Percentiles rank a stretch among this genome's conserved stretches.
phyloP scores from a whole-genome alignment of 1,284 basidiomycete species.

The Marasmius oreades region DNA sequence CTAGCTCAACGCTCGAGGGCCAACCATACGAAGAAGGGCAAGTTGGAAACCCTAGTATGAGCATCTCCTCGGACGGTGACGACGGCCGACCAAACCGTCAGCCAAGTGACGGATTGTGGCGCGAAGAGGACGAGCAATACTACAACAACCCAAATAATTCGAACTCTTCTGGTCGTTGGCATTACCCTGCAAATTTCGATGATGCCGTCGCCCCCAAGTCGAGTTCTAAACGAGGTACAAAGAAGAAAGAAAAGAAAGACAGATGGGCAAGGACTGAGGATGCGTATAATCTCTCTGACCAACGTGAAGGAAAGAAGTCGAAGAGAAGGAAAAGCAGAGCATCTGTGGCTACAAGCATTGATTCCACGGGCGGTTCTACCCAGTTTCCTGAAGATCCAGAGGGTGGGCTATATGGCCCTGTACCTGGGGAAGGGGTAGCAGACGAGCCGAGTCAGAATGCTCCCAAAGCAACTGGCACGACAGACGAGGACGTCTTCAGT shows the following conservation, averaged over 20 bases:
- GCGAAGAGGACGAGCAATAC: constrained; percentile 66
- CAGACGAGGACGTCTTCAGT: constrained; percentile 38
- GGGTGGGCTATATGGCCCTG: constrained; percentile 56
- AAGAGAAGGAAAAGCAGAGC: constrained; percentile 55
- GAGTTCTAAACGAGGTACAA: constrained; percentile 43
- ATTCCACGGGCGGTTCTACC: constrained; percentile 39
- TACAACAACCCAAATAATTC: constrained; percentile 48
- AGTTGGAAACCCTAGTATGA: constrained; percentile 42
- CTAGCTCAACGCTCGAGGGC: constrained; percentile 66
- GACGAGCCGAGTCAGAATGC: constrained; percentile 17
- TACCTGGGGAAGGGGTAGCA: constrained; percentile 22
- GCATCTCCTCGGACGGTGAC: constrained; percentile 38
- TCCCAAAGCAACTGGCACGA: constrained; percentile 18
- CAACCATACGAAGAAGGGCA: constrained; percentile 81
- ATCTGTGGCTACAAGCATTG: constrained; percentile 39
- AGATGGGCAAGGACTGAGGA: constrained; percentile 82
- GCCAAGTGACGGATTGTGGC: constrained; percentile 57
- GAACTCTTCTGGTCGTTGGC: constrained; percentile 60
- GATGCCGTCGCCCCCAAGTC: constrained; percentile 46
- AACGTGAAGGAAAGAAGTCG: constrained; percentile 44
- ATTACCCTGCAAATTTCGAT: constrained; percentile 78
- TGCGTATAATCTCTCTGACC: constrained; percentile 58
- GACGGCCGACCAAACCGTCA: constrained; percentile 27
- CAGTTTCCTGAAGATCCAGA: constrained; percentile 72
- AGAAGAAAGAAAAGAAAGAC: constrained; percentile 76